A percentile compares a stretch with the other conserved stretches of the same genome.
These are phyloP conservation scores for Lyophyllum atratum DNA, from an alignment of 768 basidiomycete species.

Conservation along the genomic window DNA sequence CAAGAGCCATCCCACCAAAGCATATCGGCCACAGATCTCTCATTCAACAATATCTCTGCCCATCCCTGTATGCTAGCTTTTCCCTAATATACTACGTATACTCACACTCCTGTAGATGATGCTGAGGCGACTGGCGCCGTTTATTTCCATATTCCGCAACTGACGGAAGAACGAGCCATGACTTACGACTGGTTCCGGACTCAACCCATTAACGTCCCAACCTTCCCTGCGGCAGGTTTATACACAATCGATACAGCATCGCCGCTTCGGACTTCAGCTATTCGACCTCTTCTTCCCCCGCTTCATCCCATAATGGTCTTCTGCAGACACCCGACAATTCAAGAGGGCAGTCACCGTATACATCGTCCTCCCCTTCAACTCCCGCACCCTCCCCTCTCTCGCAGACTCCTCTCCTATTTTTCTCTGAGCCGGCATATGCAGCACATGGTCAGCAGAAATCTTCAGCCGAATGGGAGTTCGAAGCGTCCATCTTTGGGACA, in stretches of 20 bases:
- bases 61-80: neutral
- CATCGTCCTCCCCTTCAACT: conserved; percentile 1
- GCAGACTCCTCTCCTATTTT: conserved; percentile 4
- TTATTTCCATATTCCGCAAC: neutral
- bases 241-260: conserved; percentile 13
- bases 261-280: conserved; percentile 10
- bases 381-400: neutral
- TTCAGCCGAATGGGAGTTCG: conserved; percentile 7
- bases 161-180: neutral
- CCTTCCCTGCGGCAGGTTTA: conserved; percentile 3
- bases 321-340: neutral
- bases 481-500: conserved; percentile 8
- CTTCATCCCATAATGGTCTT: neutral
- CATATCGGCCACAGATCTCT: too few relatives aligned
- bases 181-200: neutral
- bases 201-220: conserved; percentile 2
- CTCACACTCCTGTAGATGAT: neutral
- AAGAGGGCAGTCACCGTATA: neutral
- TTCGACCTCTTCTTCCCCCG: conserved; percentile 14
- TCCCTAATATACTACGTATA: neutral
- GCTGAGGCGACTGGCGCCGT: neutral
- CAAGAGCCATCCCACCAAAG: conserved; percentile 3
- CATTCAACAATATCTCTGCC: too few relatives aligned
- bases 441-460: conserved; percentile 3
- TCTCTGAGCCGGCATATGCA: neutral